phyloP scores from a whole-genome alignment of 2,329 filamentous ascomycete species.

The Daldinia eschscholtzii region DNA sequence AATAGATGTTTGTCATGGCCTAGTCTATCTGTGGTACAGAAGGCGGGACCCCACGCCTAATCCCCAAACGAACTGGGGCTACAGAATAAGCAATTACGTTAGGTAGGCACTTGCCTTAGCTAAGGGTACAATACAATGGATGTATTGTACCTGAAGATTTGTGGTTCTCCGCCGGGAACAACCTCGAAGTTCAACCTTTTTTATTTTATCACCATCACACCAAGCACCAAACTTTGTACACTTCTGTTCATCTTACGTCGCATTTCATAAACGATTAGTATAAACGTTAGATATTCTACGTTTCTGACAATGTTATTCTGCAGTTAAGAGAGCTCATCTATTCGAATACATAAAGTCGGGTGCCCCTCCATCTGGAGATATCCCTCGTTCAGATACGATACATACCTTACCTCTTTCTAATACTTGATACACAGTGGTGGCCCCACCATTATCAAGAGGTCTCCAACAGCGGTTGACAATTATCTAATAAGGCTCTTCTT shows the following conservation, averaged over 20 bases:
- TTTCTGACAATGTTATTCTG: constrained; percentile 25
- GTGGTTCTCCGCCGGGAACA: not conserved
- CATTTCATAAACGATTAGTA: constrained; percentile 16
- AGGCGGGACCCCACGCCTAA: constrained; percentile 27
- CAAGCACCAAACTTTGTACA: not conserved
- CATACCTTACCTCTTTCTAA: not conserved
- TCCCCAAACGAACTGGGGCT: constrained; percentile 10
- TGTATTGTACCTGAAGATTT: not conserved
- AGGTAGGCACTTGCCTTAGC: not conserved
- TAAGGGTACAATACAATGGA: not conserved
- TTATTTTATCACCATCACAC: not conserved
- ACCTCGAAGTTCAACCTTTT: constrained; percentile 7
- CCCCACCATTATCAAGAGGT: constrained; percentile 33
- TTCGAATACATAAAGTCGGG: constrained; percentile 13
- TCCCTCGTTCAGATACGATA: constrained; percentile 19
- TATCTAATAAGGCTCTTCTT: constrained; percentile 23
- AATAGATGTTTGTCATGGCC: constrained; percentile 11
- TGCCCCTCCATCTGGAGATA: constrained; percentile 38
- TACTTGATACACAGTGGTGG: not conserved
- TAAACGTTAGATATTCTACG: constrained; percentile 6
- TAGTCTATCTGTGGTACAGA: constrained; percentile 15
- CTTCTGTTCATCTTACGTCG: constrained; percentile 1
- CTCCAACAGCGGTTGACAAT: constrained; percentile 21
- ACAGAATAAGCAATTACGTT: not conserved
- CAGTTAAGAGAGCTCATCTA: constrained; percentile 17